These are phyloP conservation scores for Tolypocladium nubicola DNA, from an alignment of 2,329 filamentous ascomycete species.

Conservation along the genomic window DNA sequence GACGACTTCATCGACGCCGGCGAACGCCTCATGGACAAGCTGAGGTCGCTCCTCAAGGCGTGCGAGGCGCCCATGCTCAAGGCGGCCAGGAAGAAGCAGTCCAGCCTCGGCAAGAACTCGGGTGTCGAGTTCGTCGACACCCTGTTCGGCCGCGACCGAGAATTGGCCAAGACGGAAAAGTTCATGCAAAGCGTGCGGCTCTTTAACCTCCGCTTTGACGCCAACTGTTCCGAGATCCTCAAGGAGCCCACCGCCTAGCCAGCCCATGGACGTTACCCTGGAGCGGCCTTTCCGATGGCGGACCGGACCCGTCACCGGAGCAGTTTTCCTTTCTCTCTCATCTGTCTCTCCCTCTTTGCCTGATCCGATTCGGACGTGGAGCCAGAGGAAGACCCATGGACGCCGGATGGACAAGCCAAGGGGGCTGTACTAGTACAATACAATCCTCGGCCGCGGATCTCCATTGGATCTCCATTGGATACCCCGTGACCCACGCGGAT, in stretches of 20 bases:
- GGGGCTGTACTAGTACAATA: conserved; percentile 8
- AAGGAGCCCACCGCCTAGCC: conserved; percentile 44
- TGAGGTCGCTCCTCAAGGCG: conserved; percentile 76
- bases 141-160: conserved; percentile 84
- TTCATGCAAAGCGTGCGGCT: conserved; percentile 81
- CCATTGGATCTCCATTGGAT: conserved; percentile 7
- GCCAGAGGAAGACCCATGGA: background rate
- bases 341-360: conserved; percentile 4
- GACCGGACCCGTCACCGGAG: background rate
- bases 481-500: background rate
- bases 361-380: background rate
- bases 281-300: conserved; percentile 3
- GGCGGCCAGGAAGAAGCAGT: conserved; percentile 63
- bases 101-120: conserved; percentile 72
- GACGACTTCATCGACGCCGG: conserved; percentile 86
- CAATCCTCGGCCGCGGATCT: conserved; percentile 1
- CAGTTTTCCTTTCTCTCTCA: conserved; percentile 7
- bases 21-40: conserved; percentile 74
- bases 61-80: conserved; percentile 96
- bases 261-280: conserved; percentile 1
- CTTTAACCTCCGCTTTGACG: conserved; percentile 91
- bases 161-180: conserved; percentile 82
- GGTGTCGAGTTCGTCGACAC: conserved; percentile 94
- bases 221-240: conserved; percentile 89
- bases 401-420: conserved; percentile 5